Conservation (phyloP, 495 filamentous ascomycete genomes). For the Viridothelium virens region DNA sequence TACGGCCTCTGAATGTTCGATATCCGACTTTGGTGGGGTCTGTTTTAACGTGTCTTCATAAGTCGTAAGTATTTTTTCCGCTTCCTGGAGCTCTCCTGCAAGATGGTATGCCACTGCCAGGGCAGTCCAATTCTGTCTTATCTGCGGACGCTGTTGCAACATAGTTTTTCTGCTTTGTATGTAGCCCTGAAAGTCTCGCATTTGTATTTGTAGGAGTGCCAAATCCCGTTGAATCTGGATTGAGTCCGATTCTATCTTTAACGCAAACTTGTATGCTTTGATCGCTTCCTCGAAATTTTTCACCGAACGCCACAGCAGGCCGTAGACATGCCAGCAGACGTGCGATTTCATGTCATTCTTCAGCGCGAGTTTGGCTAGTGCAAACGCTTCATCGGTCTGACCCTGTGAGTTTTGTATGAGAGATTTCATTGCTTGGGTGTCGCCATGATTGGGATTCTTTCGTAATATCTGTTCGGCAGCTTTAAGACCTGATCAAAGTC, state of each 20-base stretch:
- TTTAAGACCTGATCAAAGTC: slow-evolving; percentile 59
- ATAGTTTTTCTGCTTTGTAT: slow-evolving; percentile 77
- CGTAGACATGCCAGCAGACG: slow-evolving; percentile 99
- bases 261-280: slow-evolving; percentile 93
- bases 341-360: slow-evolving; percentile 96
- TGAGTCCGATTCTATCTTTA: slow-evolving; percentile 86
- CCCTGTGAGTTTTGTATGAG: slow-evolving; percentile 88
- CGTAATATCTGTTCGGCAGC: slow-evolving; percentile 87
- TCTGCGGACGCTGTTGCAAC: slow-evolving; percentile 67
- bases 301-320: slow-evolving; percentile 79
- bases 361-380: slow-evolving; percentile 81
- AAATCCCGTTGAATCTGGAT: slow-evolving; percentile 90
- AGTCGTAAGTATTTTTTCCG: slow-evolving; percentile 82
- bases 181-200: slow-evolving; percentile 92
- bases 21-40: slow-evolving; percentile 64
- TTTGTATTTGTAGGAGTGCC: slow-evolving; percentile 87
- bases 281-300: slow-evolving; percentile 99
- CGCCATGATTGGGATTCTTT: slow-evolving; percentile 91
- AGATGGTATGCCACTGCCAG: slow-evolving; percentile 89
- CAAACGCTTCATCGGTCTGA: slow-evolving; percentile 87
- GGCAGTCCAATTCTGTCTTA: slow-evolving; percentile 92
- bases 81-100: slow-evolving; percentile 69
- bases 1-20: slow-evolving; percentile 90
- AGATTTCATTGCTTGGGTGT: slow-evolving; percentile 98
- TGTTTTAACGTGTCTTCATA: slow-evolving; percentile 87